Evolutionary conservation across 225 moss, liverwort and hornwort genomes (phyloP).

Genomic region (Physcomitrellopsis africana): DNA sequence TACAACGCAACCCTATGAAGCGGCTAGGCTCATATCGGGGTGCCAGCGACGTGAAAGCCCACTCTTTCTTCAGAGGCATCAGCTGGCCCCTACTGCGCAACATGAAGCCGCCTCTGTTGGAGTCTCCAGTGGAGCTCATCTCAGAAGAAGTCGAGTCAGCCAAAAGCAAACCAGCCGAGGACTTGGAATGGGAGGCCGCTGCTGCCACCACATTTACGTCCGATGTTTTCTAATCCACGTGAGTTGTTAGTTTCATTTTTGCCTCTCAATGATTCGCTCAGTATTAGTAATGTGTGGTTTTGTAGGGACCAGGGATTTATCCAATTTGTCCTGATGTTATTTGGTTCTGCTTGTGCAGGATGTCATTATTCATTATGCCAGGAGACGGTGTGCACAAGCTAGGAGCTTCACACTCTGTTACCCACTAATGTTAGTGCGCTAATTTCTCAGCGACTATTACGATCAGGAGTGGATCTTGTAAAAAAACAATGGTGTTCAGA

Average conservation of each 20-base stretch:
- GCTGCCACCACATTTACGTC: slow-evolving; percentile 48
- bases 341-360: too few relatives aligned
- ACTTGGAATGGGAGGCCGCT: slow-evolving; percentile 58
- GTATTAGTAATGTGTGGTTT: too few relatives aligned
- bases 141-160: slow-evolving; percentile 23
- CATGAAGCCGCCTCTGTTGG: slow-evolving; percentile 57
- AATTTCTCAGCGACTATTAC: too few relatives aligned
- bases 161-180: slow-evolving; percentile 32
- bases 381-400: too few relatives aligned
- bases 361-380: too few relatives aligned
- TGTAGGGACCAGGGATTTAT: too few relatives aligned
- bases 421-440: too few relatives aligned
- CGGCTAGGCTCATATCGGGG: slow-evolving; percentile 83
- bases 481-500: background rate
- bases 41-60: slow-evolving; percentile 73
- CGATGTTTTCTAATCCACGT: slow-evolving; percentile 44
- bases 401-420: too few relatives aligned
- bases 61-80: slow-evolving; percentile 75
- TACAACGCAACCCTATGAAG: slow-evolving; percentile 81
- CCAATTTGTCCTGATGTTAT: too few relatives aligned
- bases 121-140: slow-evolving; percentile 42
- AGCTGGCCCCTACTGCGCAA: slow-evolving; percentile 85
- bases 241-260: background rate
- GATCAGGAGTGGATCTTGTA: slow-evolving; percentile 9
- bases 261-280: too few relatives aligned